Evolutionary conservation across 306 rosid species (phyloP).

Genomic region (Luffa acutangula): DNA sequence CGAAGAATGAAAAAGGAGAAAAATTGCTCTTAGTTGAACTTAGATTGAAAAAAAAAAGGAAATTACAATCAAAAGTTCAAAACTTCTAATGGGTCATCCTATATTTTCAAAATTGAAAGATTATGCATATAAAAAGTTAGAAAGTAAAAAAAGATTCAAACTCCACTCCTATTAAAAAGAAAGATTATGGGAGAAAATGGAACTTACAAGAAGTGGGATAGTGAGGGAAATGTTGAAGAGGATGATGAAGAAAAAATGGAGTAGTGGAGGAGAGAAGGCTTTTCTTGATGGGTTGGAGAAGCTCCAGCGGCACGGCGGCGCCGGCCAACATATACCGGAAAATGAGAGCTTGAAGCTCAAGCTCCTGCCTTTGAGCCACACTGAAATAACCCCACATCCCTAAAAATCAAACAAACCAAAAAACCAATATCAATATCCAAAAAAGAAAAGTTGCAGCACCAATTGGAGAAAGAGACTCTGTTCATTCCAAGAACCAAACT

Average conservation of each 20-base stretch:
- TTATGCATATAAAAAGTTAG: too few species aligned
- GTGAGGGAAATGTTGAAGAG: conserved; percentile 44
- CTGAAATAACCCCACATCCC: conserved; percentile 79
- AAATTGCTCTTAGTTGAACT: too few species aligned
- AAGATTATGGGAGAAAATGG: not conserved
- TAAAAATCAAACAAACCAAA: not conserved
- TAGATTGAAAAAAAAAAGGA: too few species aligned
- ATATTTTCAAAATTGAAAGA: not conserved
- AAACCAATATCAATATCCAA: too few species aligned
- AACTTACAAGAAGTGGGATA: conserved; percentile 64
- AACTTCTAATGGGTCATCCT: not conserved
- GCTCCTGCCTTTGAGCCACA: conserved; percentile 87
- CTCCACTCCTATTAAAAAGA: too few species aligned
- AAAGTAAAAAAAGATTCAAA: not conserved
- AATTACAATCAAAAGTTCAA: too few species aligned
- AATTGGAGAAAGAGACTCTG: not conserved
- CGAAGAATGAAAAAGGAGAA: not conserved
- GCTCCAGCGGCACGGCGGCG: conserved; percentile 78
- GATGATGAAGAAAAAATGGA: conserved; percentile 39
- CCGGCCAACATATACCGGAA: conserved; percentile 83
- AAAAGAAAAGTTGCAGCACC: not conserved
- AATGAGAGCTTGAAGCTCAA: conserved; percentile 86
- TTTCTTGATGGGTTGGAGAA: conserved; percentile 80
- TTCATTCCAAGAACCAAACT: not conserved
- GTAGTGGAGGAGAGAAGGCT: conserved; percentile 45